These are phyloP conservation scores for Colletotrichum tropicicola DNA, from an alignment of 2,329 filamentous ascomycete species.

Conservation along the genomic window DNA sequence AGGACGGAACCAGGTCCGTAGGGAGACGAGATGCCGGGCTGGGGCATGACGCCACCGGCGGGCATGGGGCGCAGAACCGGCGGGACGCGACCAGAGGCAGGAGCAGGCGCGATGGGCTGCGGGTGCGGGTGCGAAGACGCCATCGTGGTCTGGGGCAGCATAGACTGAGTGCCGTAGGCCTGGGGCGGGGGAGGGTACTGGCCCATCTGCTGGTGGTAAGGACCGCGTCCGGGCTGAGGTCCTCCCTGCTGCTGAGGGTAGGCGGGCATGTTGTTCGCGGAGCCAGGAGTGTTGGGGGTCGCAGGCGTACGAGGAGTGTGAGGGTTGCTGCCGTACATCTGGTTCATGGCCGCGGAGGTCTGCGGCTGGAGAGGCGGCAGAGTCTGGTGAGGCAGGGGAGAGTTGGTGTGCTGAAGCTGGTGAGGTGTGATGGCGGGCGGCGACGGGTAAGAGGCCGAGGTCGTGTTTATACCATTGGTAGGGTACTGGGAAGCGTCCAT, in stretches of 20 bases:
- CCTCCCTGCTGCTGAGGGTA: slow-evolving; percentile 60
- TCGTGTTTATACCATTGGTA: slow-evolving; percentile 65
- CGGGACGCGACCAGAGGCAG: slow-evolving; percentile 63
- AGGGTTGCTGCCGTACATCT: slow-evolving; percentile 66
- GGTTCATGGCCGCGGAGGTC: slow-evolving; percentile 56
- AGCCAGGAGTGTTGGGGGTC: slow-evolving; percentile 70
- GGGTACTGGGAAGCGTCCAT: slow-evolving; percentile 65
- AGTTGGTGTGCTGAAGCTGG: slow-evolving; percentile 55
- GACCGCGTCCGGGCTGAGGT: slow-evolving; percentile 54
- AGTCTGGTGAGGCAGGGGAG: slow-evolving; percentile 61
- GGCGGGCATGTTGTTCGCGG: slow-evolving; percentile 60
- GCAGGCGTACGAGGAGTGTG: slow-evolving; percentile 70
- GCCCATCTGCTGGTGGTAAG: slow-evolving; percentile 63
- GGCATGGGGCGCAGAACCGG: slow-evolving; percentile 77
- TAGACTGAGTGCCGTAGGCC: slow-evolving; percentile 65
- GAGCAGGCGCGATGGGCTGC: slow-evolving; percentile 80
- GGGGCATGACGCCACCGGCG: slow-evolving; percentile 69
- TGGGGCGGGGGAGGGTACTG: slow-evolving; percentile 64
- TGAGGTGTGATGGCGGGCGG: slow-evolving; percentile 61
- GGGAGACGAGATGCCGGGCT: slow-evolving; percentile 65
- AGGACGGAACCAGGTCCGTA: slow-evolving; percentile 68
- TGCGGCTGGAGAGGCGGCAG: slow-evolving; percentile 64
- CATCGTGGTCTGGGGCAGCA: slow-evolving; percentile 74
- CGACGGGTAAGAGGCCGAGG: slow-evolving; percentile 59
- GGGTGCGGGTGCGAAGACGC: slow-evolving; percentile 78